Evolutionary conservation across 768 basidiomycete genomes (phyloP).

Genomic region (Hebeloma cylindrosporum): DNA sequence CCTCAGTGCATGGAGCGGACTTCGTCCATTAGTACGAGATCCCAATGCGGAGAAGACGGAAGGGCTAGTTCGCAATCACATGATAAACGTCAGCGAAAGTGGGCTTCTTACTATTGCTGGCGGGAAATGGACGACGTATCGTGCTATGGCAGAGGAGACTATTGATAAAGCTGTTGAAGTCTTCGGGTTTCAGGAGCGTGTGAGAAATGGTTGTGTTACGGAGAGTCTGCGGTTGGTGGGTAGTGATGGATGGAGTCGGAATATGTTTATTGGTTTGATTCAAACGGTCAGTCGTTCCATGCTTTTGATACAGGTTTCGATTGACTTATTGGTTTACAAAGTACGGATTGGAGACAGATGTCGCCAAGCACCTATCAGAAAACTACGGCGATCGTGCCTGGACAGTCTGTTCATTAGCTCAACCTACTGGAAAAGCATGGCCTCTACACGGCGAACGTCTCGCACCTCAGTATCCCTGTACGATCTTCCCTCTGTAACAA

Average conservation of each 20-base stretch:
- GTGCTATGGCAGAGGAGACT: slow-evolving; percentile 94
- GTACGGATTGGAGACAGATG: slow-evolving; percentile 90
- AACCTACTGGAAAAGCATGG: slow-evolving; percentile 76
- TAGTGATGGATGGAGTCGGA: slow-evolving; percentile 90
- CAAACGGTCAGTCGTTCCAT: slow-evolving; percentile 69
- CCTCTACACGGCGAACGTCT: slow-evolving; percentile 84
- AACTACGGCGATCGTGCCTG: slow-evolving; percentile 97
- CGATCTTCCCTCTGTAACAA: slow-evolving; percentile 20
- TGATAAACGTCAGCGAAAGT: slow-evolving; percentile 79
- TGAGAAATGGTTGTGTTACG: slow-evolving; percentile 70
- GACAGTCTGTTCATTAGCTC: slow-evolving; percentile 83
- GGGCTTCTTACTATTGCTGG: slow-evolving; percentile 94
- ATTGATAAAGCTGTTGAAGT: slow-evolving; percentile 83
- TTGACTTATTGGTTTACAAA: slow-evolving; percentile 27
- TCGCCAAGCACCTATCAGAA: slow-evolving; percentile 90
- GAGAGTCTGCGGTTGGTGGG: slow-evolving; percentile 82
- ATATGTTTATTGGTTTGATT: slow-evolving; percentile 96
- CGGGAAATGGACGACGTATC: slow-evolving; percentile 99
- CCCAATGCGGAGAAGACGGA: slow-evolving; percentile 71
- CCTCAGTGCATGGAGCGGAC: slow-evolving; percentile 90
- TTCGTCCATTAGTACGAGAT: slow-evolving; percentile 87
- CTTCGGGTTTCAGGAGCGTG: slow-evolving; percentile 61
- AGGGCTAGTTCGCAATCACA: slow-evolving; percentile 88
- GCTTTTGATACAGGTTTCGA: slow-evolving; percentile 2
- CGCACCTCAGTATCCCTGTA: slow-evolving; percentile 73